Evolutionary conservation across 1,139 yeast genomes (phyloP).

Genomic region (Diutina pseudorugosa): DNA sequence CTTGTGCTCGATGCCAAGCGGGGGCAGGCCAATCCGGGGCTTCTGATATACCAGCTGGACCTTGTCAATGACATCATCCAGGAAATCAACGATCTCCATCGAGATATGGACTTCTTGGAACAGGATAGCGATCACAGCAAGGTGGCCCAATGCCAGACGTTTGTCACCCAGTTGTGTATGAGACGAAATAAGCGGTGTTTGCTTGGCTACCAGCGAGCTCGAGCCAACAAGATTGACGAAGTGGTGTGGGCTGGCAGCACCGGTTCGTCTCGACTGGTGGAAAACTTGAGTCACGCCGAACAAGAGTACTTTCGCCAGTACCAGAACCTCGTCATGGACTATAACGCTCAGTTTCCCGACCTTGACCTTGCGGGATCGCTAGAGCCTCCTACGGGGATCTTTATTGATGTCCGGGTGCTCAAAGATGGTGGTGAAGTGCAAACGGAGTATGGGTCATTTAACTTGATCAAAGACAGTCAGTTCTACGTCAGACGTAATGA

Average conservation of each 20-base stretch:
- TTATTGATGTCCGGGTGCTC: conserved; percentile 84
- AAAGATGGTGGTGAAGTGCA: conserved; percentile 96
- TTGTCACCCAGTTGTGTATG: conserved; percentile 75
- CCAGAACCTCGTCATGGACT: conserved; percentile 58
- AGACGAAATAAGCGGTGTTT: conserved; percentile 82
- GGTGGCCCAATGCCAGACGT: conserved; percentile 56
- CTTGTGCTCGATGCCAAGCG: conserved; percentile 78
- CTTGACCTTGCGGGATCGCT: conserved; percentile 81
- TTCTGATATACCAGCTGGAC: conserved; percentile 70
- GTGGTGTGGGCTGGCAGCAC: conserved; percentile 45
- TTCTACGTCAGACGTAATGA: conserved; percentile 90
- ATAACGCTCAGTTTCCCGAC: conserved; percentile 71
- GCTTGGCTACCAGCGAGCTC: conserved; percentile 63
- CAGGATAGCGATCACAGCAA: conserved; percentile 25
- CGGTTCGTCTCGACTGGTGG: conserved; percentile 16
- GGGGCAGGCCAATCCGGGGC: conserved; percentile 47
- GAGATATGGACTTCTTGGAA: conserved; percentile 32
- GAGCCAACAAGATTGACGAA: conserved; percentile 59
- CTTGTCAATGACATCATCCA: conserved; percentile 53
- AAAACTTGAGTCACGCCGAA: conserved; percentile 64
- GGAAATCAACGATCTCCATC: conserved; percentile 47
- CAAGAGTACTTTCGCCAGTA: conserved; percentile 67
- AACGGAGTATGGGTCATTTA: conserved; percentile 94
- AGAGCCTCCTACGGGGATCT: conserved; percentile 84
- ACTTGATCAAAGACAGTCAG: conserved; percentile 88